Evolutionary conservation across 179 eudicot species (phyloP), one percentile per base, ranked within the genome.

Genomic region (Nepenthes alata): DNA sequence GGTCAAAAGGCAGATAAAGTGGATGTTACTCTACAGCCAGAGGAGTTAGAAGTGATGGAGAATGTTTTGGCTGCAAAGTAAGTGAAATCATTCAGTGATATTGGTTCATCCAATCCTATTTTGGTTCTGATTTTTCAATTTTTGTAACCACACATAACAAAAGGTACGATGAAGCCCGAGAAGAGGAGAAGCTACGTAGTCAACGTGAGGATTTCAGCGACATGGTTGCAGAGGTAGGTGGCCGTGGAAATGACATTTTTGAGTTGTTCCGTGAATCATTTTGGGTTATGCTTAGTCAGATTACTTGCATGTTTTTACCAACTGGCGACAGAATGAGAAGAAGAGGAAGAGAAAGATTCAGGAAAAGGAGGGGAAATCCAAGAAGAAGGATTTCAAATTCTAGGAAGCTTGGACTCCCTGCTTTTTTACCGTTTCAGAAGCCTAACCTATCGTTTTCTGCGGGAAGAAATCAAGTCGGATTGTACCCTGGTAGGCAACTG

Each of bases 111-210:
- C 50, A n/a, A 34, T 59, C 1, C 13, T 48, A n/a, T 41, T 12
- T 37, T 13, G 34, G 50, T 47, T 55, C 11, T 55, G 37, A 25
- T 2, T 35, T 55, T 2, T 55, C 2, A 44, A 34, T 13, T 37
- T 34, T 61, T 64, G 36, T 25, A 25, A 8, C 10, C 34, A 25
- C 55, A 11, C 11, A 11, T 12, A 41, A 11, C 2, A 25, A 11
- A 63, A 85, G 91, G 70, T 85, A 85, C 4, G 91, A 83, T 72
- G 85, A 85, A 71, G 91, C 91, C 11, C 77, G 91, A 72, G 91
- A 85, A 73, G 91, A 83, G 73, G 88, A 83, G 69, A 85, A 81
- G 59, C 60, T 70, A 25, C 85, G 84, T 12, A 85, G 67, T 65
- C 83, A 83, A 70, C 69, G 72, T 6, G 91, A 85, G 69, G 88